These are phyloP conservation scores for Candida insectalens DNA, from an alignment of 805 yeast genomes.

Conservation along the genomic window DNA sequence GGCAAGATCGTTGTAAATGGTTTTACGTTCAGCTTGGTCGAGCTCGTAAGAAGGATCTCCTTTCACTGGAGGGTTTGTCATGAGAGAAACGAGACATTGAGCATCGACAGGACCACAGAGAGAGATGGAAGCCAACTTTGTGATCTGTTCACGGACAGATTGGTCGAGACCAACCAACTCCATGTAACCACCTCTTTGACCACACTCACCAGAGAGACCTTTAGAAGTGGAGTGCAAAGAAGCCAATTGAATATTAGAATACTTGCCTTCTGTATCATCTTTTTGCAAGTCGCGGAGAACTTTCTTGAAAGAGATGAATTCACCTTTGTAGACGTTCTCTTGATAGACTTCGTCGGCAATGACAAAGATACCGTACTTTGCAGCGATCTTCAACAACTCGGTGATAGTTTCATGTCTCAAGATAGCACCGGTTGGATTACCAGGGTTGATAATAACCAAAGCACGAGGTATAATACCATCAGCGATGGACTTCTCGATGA, in stretches of 20 bases:
- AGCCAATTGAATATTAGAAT: conserved; percentile 73
- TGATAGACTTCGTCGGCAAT: conserved; percentile 98
- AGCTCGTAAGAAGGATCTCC: conserved; percentile 69
- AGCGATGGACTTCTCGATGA: conserved; percentile 36
- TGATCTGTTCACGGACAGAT: conserved; percentile 59
- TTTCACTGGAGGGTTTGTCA: conserved; percentile 81
- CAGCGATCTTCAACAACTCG: conserved; percentile 69
- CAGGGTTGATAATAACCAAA: conserved; percentile 92
- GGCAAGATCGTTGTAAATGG: conserved; percentile 53
- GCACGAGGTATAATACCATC: conserved; percentile 61
- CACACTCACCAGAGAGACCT: conserved; percentile 98
- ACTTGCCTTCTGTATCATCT: conserved; percentile 40
- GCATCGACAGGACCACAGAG: conserved; percentile 94
- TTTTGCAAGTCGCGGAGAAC: conserved; percentile 58
- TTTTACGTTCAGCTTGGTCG: conserved; percentile 51
- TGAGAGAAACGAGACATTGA: conserved; percentile 84
- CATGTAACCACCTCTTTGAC: conserved; percentile 99
- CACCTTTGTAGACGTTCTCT: conserved; percentile 75
- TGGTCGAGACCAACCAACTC: conserved; percentile 75
- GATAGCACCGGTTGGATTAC: conserved; percentile 95
- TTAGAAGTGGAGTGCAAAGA: conserved; percentile 96
- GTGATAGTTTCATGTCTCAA: conserved; percentile 56
- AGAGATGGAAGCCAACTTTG: conserved; percentile 84
- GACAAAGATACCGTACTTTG: conserved; percentile 72
- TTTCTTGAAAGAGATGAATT: conserved; percentile 78